phyloP scores from a whole-genome alignment of 2,329 filamentous ascomycete genomes.

The Rugonectria rugulosa region DNA sequence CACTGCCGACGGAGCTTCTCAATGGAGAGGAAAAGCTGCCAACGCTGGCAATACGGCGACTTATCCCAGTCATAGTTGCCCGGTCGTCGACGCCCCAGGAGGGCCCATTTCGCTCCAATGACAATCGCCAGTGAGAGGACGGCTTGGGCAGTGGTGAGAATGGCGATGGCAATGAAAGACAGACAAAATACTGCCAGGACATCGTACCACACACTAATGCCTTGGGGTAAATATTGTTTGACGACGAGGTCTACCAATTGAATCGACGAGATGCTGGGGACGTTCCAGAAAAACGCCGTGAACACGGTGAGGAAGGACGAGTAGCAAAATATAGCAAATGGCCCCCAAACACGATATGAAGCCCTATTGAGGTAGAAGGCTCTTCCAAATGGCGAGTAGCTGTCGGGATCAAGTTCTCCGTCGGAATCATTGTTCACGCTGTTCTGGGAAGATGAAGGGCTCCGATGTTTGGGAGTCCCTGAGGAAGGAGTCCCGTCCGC shows the following conservation, averaged over 20 bases:
- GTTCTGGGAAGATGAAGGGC: constrained; percentile 28
- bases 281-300: constrained; percentile 60
- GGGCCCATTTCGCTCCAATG: constrained; percentile 58
- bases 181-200: constrained; percentile 50
- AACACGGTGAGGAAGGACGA: constrained; percentile 55
- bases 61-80: constrained; percentile 67
- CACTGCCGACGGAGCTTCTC: constrained; percentile 59
- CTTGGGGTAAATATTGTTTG: constrained; percentile 30
- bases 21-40: constrained; percentile 62
- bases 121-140: constrained; percentile 52
- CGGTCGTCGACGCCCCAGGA: constrained; percentile 58
- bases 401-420: constrained; percentile 5
- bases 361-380: constrained; percentile 62
- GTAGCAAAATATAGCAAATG: constrained; percentile 58
- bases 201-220: constrained; percentile 39
- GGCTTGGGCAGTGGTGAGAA: constrained; percentile 53
- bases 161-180: constrained; percentile 49
- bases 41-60: constrained; percentile 63
- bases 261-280: constrained; percentile 55
- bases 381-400: constrained; percentile 58
- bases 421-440: constrained; percentile 22
- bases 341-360: constrained; percentile 58
- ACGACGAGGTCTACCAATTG: constrained; percentile 52
- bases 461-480: constrained; percentile 9
- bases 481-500: constrained; percentile 18